These are phyloP conservation scores for Ciborinia camelliae DNA, from an alignment of 2,329 filamentous ascomycete species.

Conservation along the genomic window DNA sequence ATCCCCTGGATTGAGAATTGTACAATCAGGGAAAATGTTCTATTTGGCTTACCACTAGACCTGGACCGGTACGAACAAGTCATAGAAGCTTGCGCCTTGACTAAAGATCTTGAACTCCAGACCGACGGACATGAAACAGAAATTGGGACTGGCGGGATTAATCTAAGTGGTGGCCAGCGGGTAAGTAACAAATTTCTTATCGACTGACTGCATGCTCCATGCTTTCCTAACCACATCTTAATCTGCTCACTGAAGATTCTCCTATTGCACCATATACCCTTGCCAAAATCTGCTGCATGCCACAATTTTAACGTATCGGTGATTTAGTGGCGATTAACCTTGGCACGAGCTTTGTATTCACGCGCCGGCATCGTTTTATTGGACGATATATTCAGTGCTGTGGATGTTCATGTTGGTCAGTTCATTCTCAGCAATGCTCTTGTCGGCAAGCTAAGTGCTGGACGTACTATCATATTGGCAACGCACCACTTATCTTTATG, in stretches of 20 bases:
- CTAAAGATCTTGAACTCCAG: constrained; percentile 71
- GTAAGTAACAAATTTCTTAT: constrained; percentile 2
- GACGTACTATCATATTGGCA: constrained; percentile 70
- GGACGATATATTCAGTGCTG: constrained; percentile 78
- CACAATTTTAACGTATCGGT: constrained; percentile 41
- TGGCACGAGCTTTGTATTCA: constrained; percentile 75
- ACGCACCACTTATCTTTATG: constrained; percentile 75
- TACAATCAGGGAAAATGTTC: constrained; percentile 70
- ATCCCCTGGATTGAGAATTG: constrained; percentile 84
- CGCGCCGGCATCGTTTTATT: constrained; percentile 71
- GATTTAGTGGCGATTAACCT: constrained; percentile 63
- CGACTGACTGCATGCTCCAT: neutral
- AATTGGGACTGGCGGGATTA: constrained; percentile 78
- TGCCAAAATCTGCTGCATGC: neutral
- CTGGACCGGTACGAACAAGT: constrained; percentile 64
- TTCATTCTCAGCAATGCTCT: constrained; percentile 74
- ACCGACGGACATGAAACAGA: constrained; percentile 73
- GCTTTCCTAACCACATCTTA: neutral
- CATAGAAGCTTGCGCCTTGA: constrained; percentile 65
- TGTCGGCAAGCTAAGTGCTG: constrained; percentile 62
- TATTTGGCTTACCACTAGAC: constrained; percentile 69
- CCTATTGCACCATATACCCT: neutral
- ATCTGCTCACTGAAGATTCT: neutral
- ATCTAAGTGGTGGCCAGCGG: constrained; percentile 71
- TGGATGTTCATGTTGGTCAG: constrained; percentile 75